phyloP scores from a whole-genome alignment of 176 grass and related monocot genomes.

The Alopecurus myosuroides region DNA sequence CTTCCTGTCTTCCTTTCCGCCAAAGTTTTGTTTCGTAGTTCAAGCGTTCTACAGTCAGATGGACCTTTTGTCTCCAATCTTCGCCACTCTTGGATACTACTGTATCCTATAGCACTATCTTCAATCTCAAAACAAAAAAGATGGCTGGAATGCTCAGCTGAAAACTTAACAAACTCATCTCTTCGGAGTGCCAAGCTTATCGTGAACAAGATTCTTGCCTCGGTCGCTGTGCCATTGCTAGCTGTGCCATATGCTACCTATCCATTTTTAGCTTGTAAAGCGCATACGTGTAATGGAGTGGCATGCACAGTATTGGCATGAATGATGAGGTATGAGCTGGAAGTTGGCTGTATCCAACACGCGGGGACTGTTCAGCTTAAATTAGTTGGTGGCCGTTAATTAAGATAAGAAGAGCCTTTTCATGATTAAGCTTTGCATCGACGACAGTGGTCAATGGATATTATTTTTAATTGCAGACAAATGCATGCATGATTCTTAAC shows the following conservation, averaged over 20 bases:
- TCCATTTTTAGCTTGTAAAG: slow-evolving; percentile 14
- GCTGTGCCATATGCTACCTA: slow-evolving; percentile 5
- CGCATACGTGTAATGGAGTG: slow-evolving; percentile 21
- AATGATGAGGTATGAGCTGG: slow-evolving; percentile 45
- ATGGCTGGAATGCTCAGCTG: background rate
- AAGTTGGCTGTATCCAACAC: slow-evolving; percentile 24
- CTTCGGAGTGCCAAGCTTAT: background rate
- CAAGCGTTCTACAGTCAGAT: background rate
- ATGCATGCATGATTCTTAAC: background rate
- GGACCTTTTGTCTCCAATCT: too few relatives aligned
- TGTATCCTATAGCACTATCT: background rate
- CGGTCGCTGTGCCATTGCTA: background rate
- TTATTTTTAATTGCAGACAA: background rate
- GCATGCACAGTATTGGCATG: slow-evolving; percentile 8
- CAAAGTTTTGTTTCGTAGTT: background rate
- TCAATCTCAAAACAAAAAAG: background rate
- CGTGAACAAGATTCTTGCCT: background rate
- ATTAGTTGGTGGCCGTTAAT: slow-evolving; percentile 13
- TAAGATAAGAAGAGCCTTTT: background rate
- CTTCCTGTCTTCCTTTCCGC: background rate
- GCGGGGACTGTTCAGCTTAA: slow-evolving; percentile 11
- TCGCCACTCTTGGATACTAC: background rate
- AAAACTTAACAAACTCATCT: background rate
- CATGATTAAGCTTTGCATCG: background rate
- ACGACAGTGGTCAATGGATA: background rate